Percentiles rank a stretch among this genome's conserved stretches.
Conservation (phyloP, 208 protist genomes). For the Naegleria gruberi region DNA sequence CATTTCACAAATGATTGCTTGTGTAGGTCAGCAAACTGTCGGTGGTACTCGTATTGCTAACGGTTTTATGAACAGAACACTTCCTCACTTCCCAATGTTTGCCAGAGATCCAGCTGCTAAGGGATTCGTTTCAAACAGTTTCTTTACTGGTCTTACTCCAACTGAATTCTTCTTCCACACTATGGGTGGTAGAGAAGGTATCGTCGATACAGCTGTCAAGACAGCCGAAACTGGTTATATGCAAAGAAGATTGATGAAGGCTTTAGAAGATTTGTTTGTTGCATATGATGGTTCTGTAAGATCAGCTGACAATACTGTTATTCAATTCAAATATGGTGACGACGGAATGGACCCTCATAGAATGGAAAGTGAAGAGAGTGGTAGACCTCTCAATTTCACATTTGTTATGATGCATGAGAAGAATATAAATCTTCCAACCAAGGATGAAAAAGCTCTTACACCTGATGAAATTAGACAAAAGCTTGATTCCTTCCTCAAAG, state of each 20-base stretch:
- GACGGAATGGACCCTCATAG: conserved; percentile 92
- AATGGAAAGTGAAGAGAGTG: neutral
- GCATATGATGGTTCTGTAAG: conserved; percentile 97
- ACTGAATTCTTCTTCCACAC: conserved; percentile 99
- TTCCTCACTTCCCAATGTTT: conserved; percentile 92
- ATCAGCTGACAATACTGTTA: conserved; percentile 73
- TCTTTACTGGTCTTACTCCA: conserved; percentile 93
- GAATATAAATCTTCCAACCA: neutral
- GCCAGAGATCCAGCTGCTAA: conserved; percentile 75
- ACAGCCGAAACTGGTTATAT: conserved; percentile 99
- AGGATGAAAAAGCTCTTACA: neutral
- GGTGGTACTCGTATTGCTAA: conserved; percentile 92
- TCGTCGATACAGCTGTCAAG: conserved; percentile 99
- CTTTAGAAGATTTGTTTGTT: conserved; percentile 94
- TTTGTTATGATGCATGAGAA: neutral
- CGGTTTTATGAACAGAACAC: conserved; percentile 91
- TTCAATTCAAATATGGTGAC: conserved; percentile 97
- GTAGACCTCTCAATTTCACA: neutral
- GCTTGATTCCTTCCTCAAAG: neutral
- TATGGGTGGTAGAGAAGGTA: conserved; percentile 93
- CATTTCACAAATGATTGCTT: conserved; percentile 99
- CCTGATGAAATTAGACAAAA: neutral
- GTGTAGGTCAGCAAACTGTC: conserved; percentile 98
- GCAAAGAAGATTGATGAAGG: conserved; percentile 96
- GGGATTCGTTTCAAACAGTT: conserved; percentile 97